A percentile compares a stretch with the other conserved stretches of the same genome.
These are phyloP conservation scores for Entomortierella beljakovae DNA, from an alignment of 192 early-diverging fungal species.

Conservation along the genomic window DNA sequence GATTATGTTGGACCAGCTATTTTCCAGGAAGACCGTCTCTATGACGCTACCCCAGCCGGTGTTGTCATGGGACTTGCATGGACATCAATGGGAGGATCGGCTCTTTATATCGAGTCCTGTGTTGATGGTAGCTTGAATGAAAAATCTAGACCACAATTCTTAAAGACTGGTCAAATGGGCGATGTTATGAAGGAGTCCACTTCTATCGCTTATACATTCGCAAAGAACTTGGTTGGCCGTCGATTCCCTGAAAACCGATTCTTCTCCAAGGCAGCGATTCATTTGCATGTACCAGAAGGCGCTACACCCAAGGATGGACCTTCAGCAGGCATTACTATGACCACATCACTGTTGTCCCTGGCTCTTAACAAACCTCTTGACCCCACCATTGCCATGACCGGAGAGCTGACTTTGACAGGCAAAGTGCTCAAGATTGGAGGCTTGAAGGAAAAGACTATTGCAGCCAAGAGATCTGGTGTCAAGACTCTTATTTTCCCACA, in stretches of 20 bases:
- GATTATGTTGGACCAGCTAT: slow-evolving; percentile 94
- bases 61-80: slow-evolving; percentile 99
- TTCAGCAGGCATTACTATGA: slow-evolving; percentile 96
- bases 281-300: slow-evolving; percentile 97
- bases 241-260: slow-evolving; percentile 89
- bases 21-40: slow-evolving; percentile 91
- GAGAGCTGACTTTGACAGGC: slow-evolving; percentile 97
- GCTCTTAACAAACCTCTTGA: slow-evolving; percentile 83
- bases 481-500: slow-evolving; percentile 91
- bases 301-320: slow-evolving; percentile 99
- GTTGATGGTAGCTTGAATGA: slow-evolving; percentile 79
- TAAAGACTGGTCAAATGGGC: slow-evolving; percentile 95
- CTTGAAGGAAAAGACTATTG: slow-evolving; percentile 97
- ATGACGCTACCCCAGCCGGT: slow-evolving; percentile 90
- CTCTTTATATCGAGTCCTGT: slow-evolving; percentile 96
- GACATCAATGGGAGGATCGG: slow-evolving; percentile 96
- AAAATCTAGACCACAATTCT: slow-evolving; percentile 68
- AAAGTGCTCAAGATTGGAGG: slow-evolving; percentile 98
- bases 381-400: slow-evolving; percentile 96
- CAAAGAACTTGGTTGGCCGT: slow-evolving; percentile 82
- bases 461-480: slow-evolving; percentile 93
- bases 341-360: slow-evolving; percentile 92
- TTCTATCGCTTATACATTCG: slow-evolving; percentile 96
- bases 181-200: slow-evolving; percentile 99
- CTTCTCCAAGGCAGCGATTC: slow-evolving; percentile 91